Evolutionary conservation across 23 red algal species (phyloP), one percentile per base, ranked within the genome.

Genomic region (Chondrus crispus): DNA sequence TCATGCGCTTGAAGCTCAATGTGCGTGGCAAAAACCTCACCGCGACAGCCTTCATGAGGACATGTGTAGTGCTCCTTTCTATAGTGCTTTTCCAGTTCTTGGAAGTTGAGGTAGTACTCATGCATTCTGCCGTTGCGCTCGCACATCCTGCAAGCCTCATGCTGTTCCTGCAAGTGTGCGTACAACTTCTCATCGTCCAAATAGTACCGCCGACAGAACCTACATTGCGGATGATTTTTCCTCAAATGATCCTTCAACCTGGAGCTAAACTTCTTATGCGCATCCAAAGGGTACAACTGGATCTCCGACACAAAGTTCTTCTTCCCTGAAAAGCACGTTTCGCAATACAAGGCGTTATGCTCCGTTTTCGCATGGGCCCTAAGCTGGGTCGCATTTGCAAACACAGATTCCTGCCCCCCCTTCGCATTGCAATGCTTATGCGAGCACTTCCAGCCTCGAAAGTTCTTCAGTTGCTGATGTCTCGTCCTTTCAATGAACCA

Each of bases 111-210:
- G 60, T 95, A 98, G 75, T 98, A 98, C 28, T 92, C 88, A 78
- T 98, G 92, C 73, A 88, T 66, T 70, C 80, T 50, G 5, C 92
- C 92, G 35, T 85, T 89, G 4, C 96, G 88, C 74, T 98, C 96
- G 52, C 96, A 98, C 29, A 98, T 26, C 16, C 48, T 54, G 76
- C 96, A 98, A 22, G 96, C 75, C 33, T 93, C 84, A 66, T 98
- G 96, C 16, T 37, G 16, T 39, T 95, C 69, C 55, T 88, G 90
- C 74, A 98, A 71, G 46, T 98, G 96, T 44, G 82, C 85, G 62
- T 85, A 98, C 12, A 98, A 52, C 6, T 58, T 46, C 24, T 98
- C 96, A 46, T 95, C 93, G 68, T 98, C 96, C 54, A 95, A 81
- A 11, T 69, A 89, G 45, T 93, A 80, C 14, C 50, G 35, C 19